These are phyloP conservation scores for Byssochlamys sp. DNA, from an alignment of 2,329 filamentous ascomycete species.

Conservation along the genomic window DNA sequence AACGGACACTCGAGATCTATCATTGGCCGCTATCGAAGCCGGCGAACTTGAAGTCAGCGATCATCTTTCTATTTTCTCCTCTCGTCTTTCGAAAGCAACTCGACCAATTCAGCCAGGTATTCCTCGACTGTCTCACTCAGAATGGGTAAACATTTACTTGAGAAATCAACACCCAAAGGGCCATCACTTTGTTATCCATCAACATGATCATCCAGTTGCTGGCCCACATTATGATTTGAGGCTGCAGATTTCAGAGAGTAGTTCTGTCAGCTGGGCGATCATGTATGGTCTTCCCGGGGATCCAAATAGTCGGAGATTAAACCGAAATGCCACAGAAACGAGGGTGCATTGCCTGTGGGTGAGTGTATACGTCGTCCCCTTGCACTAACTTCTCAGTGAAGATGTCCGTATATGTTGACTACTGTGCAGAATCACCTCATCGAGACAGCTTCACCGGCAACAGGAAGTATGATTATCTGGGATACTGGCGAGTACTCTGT, in stretches of 20 bases:
- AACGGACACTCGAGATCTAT: background rate
- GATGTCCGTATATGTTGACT: background rate
- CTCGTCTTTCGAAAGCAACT: conserved; percentile 24
- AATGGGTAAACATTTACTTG: conserved; percentile 40
- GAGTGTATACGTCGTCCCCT: conserved; percentile 3
- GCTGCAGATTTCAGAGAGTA: conserved; percentile 58
- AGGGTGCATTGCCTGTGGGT: conserved; percentile 53
- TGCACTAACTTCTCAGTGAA: background rate
- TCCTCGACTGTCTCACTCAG: conserved; percentile 31
- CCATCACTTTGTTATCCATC: conserved; percentile 59
- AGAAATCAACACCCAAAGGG: conserved; percentile 38
- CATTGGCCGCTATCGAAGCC: conserved; percentile 43
- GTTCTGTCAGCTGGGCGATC: conserved; percentile 55
- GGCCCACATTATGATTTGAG: conserved; percentile 61
- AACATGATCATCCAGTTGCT: conserved; percentile 63
- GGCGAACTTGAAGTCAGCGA: conserved; percentile 40
- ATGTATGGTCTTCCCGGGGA: conserved; percentile 56
- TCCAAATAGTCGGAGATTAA: conserved; percentile 45
- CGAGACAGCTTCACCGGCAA: conserved; percentile 46
- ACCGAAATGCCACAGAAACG: conserved; percentile 54
- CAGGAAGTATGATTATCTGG: conserved; percentile 54
- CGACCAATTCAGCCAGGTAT: conserved; percentile 5
- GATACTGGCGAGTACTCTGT: conserved; percentile 52
- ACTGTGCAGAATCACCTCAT: conserved; percentile 48
- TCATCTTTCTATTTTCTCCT: conserved; percentile 41